Conservation (phyloP, 208 protist species). For the Leishmania martiniquensis region DNA sequence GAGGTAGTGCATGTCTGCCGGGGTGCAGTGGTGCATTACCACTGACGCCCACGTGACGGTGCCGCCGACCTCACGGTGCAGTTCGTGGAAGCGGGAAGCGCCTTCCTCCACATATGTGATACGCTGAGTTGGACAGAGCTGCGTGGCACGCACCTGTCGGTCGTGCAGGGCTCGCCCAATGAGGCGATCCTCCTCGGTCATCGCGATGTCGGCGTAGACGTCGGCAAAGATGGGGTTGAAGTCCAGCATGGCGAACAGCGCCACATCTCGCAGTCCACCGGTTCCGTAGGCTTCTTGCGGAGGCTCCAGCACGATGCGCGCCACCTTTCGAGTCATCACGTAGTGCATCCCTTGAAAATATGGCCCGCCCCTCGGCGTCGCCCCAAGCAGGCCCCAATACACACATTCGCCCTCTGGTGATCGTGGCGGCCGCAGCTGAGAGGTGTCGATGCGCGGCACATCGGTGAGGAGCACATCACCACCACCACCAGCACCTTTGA, state of each 20-base stretch:
- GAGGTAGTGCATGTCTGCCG: constrained; percentile 12
- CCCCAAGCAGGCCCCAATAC: constrained; percentile 28
- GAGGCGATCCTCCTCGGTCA: constrained; percentile 21
- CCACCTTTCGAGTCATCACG: constrained; percentile 15
- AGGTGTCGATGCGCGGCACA: background rate
- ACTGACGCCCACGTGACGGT: constrained; percentile 27
- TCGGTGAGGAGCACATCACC: background rate
- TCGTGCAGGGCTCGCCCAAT: background rate
- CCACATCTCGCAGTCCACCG: background rate
- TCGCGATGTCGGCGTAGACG: constrained; percentile 1
- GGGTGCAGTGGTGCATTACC: constrained; percentile 13
- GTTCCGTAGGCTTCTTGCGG: background rate
- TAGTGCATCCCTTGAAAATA: constrained; percentile 21
- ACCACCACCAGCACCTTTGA: background rate
- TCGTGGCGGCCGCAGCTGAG: background rate
- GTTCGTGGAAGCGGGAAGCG: constrained; percentile 22
- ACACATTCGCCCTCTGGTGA: constrained; percentile 14
- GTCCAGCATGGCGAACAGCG: background rate
- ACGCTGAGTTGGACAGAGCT: constrained; percentile 9
- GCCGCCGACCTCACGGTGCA: constrained; percentile 12
- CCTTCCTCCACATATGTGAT: constrained; percentile 14
- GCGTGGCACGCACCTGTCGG: background rate
- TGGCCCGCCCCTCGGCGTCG: constrained; percentile 6
- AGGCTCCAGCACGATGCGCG: constrained; percentile 1
- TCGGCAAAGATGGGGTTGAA: background rate